A percentile compares a stretch with the other conserved stretches of the same genome.
These are phyloP conservation scores for Phylloporus arenicola DNA, from an alignment of 768 basidiomycete genomes.

Conservation along the genomic window DNA sequence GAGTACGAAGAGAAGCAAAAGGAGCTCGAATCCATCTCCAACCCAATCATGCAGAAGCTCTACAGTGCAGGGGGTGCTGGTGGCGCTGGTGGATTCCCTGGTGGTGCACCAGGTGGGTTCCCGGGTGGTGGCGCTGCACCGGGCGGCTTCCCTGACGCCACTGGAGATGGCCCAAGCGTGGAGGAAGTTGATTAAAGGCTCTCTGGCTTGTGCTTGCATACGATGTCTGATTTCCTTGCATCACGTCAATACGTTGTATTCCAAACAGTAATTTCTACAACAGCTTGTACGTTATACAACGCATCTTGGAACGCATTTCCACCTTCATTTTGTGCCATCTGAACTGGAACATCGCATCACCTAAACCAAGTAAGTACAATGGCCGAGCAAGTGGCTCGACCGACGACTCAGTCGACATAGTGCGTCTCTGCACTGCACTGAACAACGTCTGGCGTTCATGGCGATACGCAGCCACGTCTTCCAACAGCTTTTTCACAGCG, in stretches of 20 bases:
- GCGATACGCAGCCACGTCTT: slow-evolving; percentile 35
- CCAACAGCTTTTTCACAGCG: slow-evolving; percentile 46
- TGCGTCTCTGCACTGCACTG: slow-evolving; percentile 13
- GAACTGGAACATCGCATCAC: too few relatives aligned
- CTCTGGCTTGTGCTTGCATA: slow-evolving; percentile 14
- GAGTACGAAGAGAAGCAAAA: slow-evolving; percentile 93
- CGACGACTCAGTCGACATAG: slow-evolving; percentile 20
- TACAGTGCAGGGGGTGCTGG: slow-evolving; percentile 53
- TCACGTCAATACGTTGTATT: slow-evolving; percentile 28
- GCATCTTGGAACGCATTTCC: too few relatives aligned
- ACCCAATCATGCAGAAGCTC: slow-evolving; percentile 67
- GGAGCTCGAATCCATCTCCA: slow-evolving; percentile 83
- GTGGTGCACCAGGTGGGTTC: slow-evolving; percentile 51
- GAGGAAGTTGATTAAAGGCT: slow-evolving; percentile 78
- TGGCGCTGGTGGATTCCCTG: slow-evolving; percentile 48
- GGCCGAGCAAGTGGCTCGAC: slow-evolving; percentile 24
- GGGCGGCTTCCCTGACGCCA: slow-evolving; percentile 59
- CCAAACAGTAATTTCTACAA: slow-evolving; percentile 24
- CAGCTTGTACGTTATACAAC: slow-evolving; percentile 19
- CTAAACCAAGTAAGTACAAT: slow-evolving; percentile 7
- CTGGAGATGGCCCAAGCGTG: slow-evolving; percentile 82
- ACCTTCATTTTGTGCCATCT: too few relatives aligned
- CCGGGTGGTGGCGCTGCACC: slow-evolving; percentile 47
- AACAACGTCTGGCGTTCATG: slow-evolving; percentile 1
- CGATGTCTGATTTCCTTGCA: slow-evolving; percentile 24